Evolutionary conservation across 768 basidiomycete genomes (phyloP), one percentile per base, ranked within the genome.

Genomic region (Nidularia pulvinata): DNA sequence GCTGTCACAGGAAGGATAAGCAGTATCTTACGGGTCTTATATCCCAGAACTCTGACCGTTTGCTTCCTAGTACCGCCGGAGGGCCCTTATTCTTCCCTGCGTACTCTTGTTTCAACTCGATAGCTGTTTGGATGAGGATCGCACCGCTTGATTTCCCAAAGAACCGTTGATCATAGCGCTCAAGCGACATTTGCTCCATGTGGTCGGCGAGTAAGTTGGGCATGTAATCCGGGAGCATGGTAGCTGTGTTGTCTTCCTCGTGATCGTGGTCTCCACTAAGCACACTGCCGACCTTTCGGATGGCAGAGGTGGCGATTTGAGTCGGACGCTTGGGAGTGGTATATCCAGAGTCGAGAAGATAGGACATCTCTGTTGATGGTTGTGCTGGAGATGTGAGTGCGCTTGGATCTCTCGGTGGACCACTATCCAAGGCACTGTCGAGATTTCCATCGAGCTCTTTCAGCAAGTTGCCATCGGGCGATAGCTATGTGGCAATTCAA

Each of bases 391-490:
- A 33, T 33, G 39, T 61, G 33, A 67, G 55, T 6, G 60, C 50
- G 43, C 58, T 63, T 33, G 66, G 64, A 35, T 52, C 45, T 42
- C 62, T 54, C 7, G 57, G 30, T 5, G 63, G 64, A 35, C 57
- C 58, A 46, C 53, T 52, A 13, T 65, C 65, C 25, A 56, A 19
- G 53, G 49, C 52, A 35, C 61, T 55, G 39, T 69, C 68, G 44
- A 70, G 48, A 7, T 65, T 59, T n/a, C 63, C 57, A 16, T 71
- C 83, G 7, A 89, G 68, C 58, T 88, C 83, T 53, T 76, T 77
- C 19, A 83, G 74, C 33, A 86, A 75, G 50, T 84, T 80, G 45
- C 81, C 80, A 48, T 88, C 83, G 10, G 88, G 86, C 59, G 81
- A 84, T 45, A 90, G 72, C 88, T 89, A 39, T 44, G 42, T 46